Evolutionary conservation across 2,329 filamentous ascomycete species (phyloP), one percentile per base, ranked within the genome.

Genomic region (Ophioceras dolichostomum): DNA sequence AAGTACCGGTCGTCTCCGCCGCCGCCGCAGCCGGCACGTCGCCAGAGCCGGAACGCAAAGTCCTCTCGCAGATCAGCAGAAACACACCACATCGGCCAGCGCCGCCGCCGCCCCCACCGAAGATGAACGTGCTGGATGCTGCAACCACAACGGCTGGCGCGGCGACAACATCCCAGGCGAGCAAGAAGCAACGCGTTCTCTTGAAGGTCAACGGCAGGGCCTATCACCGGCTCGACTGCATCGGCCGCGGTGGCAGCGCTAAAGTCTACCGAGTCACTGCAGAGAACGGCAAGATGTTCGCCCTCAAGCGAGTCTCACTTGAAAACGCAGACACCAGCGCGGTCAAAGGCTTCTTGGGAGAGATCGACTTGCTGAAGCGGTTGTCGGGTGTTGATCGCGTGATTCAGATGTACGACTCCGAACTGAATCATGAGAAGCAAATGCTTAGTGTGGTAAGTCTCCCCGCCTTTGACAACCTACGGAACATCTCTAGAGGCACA

Each of bases 241-340:
- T 98, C 46, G 91, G 91, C 9, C 80, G 88, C 40, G 91, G 91
- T 43, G 91, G 91, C 22, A 95, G 86, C 47, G 88, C 83, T 35
- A 88, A 93, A 52, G 91, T 98, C 2, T 98, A 94, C 58, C 80
- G 87, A 32, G 91, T 98, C 24, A 94, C 94, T 67, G 89, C 91
- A 0, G 91, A 98, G 57, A 96, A 95, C 52, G 88, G 86, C 51
- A 93, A 88, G 56, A 85, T 94, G 59, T 88, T 94, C 58, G 91
- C 91, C 1, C 62, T 98, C 46, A 98, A 98, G 62, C 73, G 86
- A 34, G 91, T 98, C 18, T 85, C 89, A 37, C 68, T 96, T 7
- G 87, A 94, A 52, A 83, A 89, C 49, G 83, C 86, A 20, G 89
- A 98, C 52, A 85, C 91, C 46, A 66, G 70, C 18, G 84, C 85